Evolutionary conservation across 208 protist genomes (phyloP).

Genomic region (Crithidia thermophila): DNA sequence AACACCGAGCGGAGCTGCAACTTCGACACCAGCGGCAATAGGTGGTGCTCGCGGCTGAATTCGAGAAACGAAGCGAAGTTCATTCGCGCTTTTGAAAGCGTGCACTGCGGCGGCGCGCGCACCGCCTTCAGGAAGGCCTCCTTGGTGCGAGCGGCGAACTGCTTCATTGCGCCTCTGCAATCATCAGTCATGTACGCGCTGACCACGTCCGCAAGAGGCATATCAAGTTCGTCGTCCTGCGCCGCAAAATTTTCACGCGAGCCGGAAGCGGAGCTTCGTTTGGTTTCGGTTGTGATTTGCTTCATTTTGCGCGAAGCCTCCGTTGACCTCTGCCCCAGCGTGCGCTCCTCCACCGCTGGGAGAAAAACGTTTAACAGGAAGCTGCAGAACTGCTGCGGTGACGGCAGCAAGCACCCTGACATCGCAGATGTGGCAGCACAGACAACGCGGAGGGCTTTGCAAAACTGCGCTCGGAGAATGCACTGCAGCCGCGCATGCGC

Average conservation of each 20-base stretch:
- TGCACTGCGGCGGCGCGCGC: constrained; percentile 4
- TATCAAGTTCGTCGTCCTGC: neutral
- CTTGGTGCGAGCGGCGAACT: constrained; percentile 46
- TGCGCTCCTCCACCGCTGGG: constrained; percentile 16
- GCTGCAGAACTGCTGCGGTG: neutral
- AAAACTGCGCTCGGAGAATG: constrained; percentile 19
- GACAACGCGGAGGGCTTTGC: constrained; percentile 13
- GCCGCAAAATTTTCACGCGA: too few relatives aligned
- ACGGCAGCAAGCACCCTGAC: neutral
- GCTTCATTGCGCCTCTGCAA: constrained; percentile 28
- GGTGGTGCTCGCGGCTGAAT: constrained; percentile 32
- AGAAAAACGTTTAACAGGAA: constrained; percentile 34
- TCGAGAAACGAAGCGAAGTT: constrained; percentile 49
- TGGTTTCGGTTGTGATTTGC: neutral
- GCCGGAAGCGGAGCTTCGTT: too few relatives aligned
- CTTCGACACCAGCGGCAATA: constrained; percentile 59
- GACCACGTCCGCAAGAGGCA: neutral
- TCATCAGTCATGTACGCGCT: constrained; percentile 18
- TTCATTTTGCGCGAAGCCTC: neutral
- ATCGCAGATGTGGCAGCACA: neutral
- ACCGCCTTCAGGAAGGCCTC: constrained; percentile 36
- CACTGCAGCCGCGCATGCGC: constrained; percentile 28
- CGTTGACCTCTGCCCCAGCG: neutral
- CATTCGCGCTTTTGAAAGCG: constrained; percentile 35
- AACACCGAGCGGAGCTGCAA: constrained; percentile 50